A percentile compares a stretch with the other conserved stretches of the same genome.
Evolutionary conservation across 2,329 filamentous ascomycete genomes (phyloP).

Genomic region (Fusarium chuoi): DNA sequence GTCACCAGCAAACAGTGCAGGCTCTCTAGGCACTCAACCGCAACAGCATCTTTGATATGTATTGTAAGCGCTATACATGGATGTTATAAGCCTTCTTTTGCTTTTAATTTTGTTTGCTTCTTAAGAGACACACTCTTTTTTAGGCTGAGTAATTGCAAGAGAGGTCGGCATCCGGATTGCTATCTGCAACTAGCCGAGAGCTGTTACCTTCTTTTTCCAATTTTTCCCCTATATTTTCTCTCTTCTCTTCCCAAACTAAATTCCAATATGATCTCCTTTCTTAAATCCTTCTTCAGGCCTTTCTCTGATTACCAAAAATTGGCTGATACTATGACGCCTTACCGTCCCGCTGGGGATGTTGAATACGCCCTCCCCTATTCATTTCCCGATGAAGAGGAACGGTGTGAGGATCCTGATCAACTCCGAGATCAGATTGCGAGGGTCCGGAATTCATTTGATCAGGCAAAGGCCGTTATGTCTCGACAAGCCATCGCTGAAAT

Average conservation of each 20-base stretch:
- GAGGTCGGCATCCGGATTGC: not conserved
- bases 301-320: not conserved
- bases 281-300: not conserved
- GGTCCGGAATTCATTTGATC: not conserved
- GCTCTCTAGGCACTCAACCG: not conserved
- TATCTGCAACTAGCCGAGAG: not conserved
- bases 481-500: not conserved
- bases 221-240: no score
- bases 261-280: rapidly evolving
- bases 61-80: not conserved
- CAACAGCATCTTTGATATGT: not conserved
- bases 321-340: not conserved
- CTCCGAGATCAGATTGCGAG: not conserved
- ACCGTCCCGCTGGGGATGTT: not conserved
- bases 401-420: not conserved
- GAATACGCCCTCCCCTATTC: not conserved
- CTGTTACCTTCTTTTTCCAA: rapidly evolving
- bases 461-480: not conserved
- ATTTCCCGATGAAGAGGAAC: not conserved
- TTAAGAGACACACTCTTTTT: rapidly evolving
- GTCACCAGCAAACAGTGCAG: not conserved
- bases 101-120: not conserved
- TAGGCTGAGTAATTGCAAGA: rapidly evolving
- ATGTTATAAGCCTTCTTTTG: rapidly evolving
- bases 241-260: no score